Evolutionary conservation across 2,329 filamentous ascomycete genomes (phyloP), one percentile per base, ranked within the genome.

Genomic region (Aspergillus tanneri): DNA sequence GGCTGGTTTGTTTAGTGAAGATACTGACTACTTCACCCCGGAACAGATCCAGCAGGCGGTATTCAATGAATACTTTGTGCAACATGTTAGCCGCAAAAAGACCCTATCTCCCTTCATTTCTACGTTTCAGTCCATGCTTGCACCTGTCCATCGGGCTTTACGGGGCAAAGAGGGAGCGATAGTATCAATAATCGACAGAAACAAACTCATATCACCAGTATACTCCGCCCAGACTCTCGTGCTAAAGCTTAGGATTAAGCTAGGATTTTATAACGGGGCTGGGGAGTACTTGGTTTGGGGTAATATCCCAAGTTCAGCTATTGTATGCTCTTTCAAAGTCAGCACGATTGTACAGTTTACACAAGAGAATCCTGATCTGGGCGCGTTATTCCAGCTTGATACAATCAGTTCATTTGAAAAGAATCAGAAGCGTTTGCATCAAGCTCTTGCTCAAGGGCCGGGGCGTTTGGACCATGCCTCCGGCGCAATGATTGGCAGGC

Each of bases 231-330:
- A 42, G 4, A 45, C 53, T 1, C 42, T 70, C 1, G 56, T 69
- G 3, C 19, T 18, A 4, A 44, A 59, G 30, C 47, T 57, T 9
- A 49, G 49, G 0, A 5, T 51, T 0, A 46, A 32, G 1, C 62
- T 63, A 41, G 43, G 47, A 7, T 57, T 51, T 0, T 70, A 67
- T n/a, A 34, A 30, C 7, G 66, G 65, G 0, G 28, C 38, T 0
- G 63, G 61, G 0, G 70, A 73, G 16, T 72, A 58, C 30, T 46
- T 69, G 0, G 48, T 72, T 1, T 73, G 70, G 70, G 62, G 65
- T 0, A 42, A 47, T 1, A 54, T 71, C 0, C 52, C 59, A 0
- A 19, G 49, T 0, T 16, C 53, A 2, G 63, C 67, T 2, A 68
- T 73, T 7, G 40, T 66, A 6, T 55, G 54, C 9, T 58, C 60